Base-by-base conservation (phyloP, 2,329 filamentous ascomycete species). In the Colletotrichum sp. region DNA sequence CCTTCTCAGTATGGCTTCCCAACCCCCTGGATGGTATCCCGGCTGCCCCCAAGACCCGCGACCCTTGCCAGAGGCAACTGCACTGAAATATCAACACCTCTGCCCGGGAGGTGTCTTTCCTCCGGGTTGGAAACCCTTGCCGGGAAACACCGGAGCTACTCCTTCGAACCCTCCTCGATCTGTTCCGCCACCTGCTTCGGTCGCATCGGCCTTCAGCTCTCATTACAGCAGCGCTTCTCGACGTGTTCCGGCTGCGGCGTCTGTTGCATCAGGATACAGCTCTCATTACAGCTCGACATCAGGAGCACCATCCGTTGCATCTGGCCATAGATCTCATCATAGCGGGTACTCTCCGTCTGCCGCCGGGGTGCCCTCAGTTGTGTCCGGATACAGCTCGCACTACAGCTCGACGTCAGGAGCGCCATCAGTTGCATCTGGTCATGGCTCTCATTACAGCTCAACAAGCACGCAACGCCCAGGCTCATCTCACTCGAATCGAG, bases 221-320 rank as follows among this genome's bases (percentile, higher is more conserved):
- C 44, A 52, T 22, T 52, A 52, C 44, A 52, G 44, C n/a, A 22
- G 44, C n/a, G n/a, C 2, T 52, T 2, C 44, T 22, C 44, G 3
- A 22, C 44, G 44, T 22, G 12, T 22, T 25, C n/a, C 44, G n/a
- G 44, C 44, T n/a, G n/a, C 44, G 11, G 44, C 44, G 3, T 52
- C 44, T 22, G 44, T 52, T 52, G n/a, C n/a, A 52, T 52, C 44
- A 52, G n/a, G n/a, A 52, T 52, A 52, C 44, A 52, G 44, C 44
- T 52, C 44, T 52, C 44, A 52, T 52, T 52, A 52, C 2, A 25
- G 44, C 44, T 13, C 44, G 0, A 52, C 44, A 1, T 5, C 44
- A 22, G 3, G 44, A 4, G 44, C 44, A 13, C n/a, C n/a, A 5
- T 52, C 44, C 0, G 44, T 52, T 22, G 44, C 44, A 25, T 25